Evolutionary conservation across 805 yeast genomes (phyloP).

Genomic region (Kazachstania bromeliacearum): DNA sequence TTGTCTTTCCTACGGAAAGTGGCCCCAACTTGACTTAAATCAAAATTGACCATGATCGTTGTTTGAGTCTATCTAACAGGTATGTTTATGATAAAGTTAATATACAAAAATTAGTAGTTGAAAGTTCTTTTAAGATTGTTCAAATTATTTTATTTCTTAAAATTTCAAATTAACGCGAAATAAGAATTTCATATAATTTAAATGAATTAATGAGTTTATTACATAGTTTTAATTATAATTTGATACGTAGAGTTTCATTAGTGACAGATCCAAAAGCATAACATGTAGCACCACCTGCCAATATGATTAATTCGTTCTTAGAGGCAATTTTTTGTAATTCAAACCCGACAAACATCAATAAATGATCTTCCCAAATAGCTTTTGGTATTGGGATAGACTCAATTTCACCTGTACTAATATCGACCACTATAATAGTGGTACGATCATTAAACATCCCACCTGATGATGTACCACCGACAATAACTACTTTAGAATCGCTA

Average conservation of each 20-base stretch:
- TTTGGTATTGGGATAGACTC: slow-evolving; percentile 26
- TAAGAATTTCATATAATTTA: too few relatives aligned
- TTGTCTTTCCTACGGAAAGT: slow-evolving; percentile 23
- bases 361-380: slow-evolving; percentile 30
- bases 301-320: slow-evolving; percentile 12
- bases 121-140: too few relatives aligned
- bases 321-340: slow-evolving; percentile 29
- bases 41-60: slow-evolving; percentile 18
- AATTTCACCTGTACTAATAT: slow-evolving; percentile 15
- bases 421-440: slow-evolving; percentile 33
- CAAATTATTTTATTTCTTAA: too few relatives aligned
- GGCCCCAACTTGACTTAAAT: slow-evolving; percentile 22
- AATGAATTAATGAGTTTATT: too few relatives aligned
- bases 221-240: too few relatives aligned
- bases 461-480: slow-evolving; percentile 53
- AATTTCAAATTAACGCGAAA: too few relatives aligned
- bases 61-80: background rate
- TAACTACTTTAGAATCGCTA: slow-evolving; percentile 29
- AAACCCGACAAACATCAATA: slow-evolving; percentile 44
- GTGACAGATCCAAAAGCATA: slow-evolving; percentile 65
- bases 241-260: slow-evolving; percentile 22
- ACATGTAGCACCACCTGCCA: slow-evolving; percentile 77
- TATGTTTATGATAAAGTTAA: too few relatives aligned
- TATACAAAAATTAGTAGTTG: too few relatives aligned
- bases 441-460: slow-evolving; percentile 25